Evolutionary conservation across 2,329 filamentous ascomycete genomes (phyloP).

Genomic region (Neophaeococcomyces mojaviensis): DNA sequence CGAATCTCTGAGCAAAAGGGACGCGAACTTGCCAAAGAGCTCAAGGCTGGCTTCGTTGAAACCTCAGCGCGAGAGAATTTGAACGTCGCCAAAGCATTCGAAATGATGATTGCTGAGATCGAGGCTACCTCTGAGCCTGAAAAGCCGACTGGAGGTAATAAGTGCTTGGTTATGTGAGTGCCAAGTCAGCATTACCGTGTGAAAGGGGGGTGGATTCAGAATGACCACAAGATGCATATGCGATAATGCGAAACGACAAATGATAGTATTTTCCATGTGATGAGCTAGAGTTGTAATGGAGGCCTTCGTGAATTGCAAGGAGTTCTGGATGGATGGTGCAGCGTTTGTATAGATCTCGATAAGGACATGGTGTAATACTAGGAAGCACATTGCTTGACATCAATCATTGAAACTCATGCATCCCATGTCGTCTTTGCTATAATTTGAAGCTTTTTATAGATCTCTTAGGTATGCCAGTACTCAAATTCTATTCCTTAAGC

Average conservation of each 20-base stretch:
- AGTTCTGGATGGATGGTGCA: not conserved
- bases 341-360: too few species aligned
- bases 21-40: slow-evolving; percentile 73
- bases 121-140: slow-evolving; percentile 89
- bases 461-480: too few species aligned
- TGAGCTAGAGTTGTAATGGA: not conserved
- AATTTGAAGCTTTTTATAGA: too few species aligned
- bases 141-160: slow-evolving; percentile 70
- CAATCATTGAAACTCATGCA: too few species aligned
- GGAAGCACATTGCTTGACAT: too few species aligned
- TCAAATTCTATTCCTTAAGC: too few species aligned
- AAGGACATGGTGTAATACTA: too few species aligned
- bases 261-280: not conserved
- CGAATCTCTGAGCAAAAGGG: slow-evolving; percentile 84
- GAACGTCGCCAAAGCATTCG: slow-evolving; percentile 87
- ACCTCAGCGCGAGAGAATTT: slow-evolving; percentile 89
- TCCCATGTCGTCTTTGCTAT: too few species aligned
- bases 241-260: slow-evolving; percentile 16
- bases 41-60: slow-evolving; percentile 90
- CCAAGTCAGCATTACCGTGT: slow-evolving; percentile 14
- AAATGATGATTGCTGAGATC: slow-evolving; percentile 87
- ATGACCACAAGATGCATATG: not conserved
- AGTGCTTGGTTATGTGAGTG: slow-evolving; percentile 77
- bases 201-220: slow-evolving; percentile 13
- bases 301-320: not conserved